Percentiles rank a stretch among this genome's conserved stretches.
phyloP scores from a whole-genome alignment of 1,284 basidiomycete species.

The Ganoderma resinaceum region DNA sequence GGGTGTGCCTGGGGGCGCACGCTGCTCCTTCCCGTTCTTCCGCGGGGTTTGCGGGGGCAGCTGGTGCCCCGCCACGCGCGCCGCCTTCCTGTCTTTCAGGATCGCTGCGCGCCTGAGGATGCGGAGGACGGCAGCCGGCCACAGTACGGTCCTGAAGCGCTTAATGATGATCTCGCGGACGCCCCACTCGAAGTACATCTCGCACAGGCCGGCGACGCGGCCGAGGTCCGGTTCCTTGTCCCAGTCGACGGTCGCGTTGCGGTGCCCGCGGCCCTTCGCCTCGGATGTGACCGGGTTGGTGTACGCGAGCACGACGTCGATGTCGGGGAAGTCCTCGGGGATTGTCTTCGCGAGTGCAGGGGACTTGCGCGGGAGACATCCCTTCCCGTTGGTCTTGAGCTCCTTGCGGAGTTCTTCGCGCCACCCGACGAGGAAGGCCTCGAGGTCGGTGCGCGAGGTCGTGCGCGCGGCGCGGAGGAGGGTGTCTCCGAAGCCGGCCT shows the following conservation, averaged over 20 bases:
- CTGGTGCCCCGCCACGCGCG: slow-evolving; percentile 1
- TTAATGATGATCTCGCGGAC: slow-evolving; percentile 80
- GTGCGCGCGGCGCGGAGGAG: slow-evolving; percentile 69
- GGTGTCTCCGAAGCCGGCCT: slow-evolving; percentile 73
- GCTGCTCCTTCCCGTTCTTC: slow-evolving; percentile 39
- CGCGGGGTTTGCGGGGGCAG: slow-evolving; percentile 45
- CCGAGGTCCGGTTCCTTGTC: slow-evolving; percentile 74
- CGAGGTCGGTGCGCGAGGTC: slow-evolving; percentile 53
- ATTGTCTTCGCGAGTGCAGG: slow-evolving; percentile 67
- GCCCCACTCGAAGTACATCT: slow-evolving; percentile 91
- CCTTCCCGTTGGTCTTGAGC: slow-evolving; percentile 72
- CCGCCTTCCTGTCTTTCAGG: slow-evolving; percentile 44
- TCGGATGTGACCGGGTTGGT: slow-evolving; percentile 78
- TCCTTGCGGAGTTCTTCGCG: slow-evolving; percentile 69
- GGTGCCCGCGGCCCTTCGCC: slow-evolving; percentile 51
- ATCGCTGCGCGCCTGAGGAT: slow-evolving; percentile 67
- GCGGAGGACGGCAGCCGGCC: slow-evolving; percentile 71
- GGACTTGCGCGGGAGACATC: slow-evolving; percentile 65
- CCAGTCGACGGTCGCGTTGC: slow-evolving; percentile 51
- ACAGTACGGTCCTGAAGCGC: slow-evolving; percentile 79
- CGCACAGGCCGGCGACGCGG: slow-evolving; percentile 78
- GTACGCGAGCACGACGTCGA: slow-evolving; percentile 78
- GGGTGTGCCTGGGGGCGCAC: slow-evolving; percentile 51
- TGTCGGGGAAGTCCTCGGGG: slow-evolving; percentile 66
- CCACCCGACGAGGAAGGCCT: slow-evolving; percentile 68